phyloP scores from a whole-genome alignment of 495 filamentous ascomycete genomes.

The Hyaloscypha variabilis region DNA sequence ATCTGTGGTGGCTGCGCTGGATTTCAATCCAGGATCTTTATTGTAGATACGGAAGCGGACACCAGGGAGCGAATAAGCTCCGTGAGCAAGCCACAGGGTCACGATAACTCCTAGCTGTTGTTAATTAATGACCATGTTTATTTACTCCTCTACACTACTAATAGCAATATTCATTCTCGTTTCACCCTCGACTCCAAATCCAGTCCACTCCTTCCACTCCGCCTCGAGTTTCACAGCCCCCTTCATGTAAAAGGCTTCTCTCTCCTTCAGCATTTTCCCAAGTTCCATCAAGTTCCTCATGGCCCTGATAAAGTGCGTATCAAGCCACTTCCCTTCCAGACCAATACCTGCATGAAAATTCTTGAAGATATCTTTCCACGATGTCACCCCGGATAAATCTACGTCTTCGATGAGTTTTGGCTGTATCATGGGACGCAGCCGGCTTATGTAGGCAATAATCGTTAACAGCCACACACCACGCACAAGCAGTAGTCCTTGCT shows the following conservation, averaged over 20 bases:
- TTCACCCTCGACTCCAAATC: not conserved
- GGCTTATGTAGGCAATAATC: not conserved
- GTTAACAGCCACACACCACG: not conserved
- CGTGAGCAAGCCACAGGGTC: no score
- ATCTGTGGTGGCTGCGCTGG: no score
- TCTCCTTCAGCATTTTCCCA: not conserved
- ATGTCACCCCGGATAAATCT: not conserved
- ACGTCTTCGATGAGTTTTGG: not conserved
- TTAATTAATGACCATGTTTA: no score
- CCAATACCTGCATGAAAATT: not conserved
- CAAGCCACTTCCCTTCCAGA: not conserved
- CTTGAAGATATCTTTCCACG: conserved; percentile 1
- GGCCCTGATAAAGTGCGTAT: not conserved
- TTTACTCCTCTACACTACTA: no score
- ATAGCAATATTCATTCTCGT: not conserved
- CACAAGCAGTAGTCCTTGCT: not conserved
- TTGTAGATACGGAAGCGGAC: no score
- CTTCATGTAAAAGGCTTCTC: not conserved
- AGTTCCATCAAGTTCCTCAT: conserved; percentile 1
- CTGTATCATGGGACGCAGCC: not conserved
- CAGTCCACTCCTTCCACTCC: not conserved
- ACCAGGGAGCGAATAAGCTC: no score
- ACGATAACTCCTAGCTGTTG: no score
- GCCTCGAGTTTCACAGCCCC: not conserved
- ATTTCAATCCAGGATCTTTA: no score